These are phyloP conservation scores for Lignosus rhinocerotis DNA, from an alignment of 1,284 basidiomycete species.

Conservation along the genomic window DNA sequence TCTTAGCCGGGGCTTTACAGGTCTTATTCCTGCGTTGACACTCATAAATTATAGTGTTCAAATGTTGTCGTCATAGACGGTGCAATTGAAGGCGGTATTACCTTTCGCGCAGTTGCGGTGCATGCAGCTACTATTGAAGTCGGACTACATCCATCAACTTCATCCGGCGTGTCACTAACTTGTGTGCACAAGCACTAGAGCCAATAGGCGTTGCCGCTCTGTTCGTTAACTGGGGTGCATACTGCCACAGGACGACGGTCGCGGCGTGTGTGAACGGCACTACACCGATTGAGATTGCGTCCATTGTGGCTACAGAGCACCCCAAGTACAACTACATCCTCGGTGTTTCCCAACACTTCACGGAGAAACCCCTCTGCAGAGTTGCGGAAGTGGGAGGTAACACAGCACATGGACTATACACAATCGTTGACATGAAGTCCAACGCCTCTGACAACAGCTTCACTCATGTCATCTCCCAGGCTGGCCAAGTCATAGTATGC, in stretches of 20 bases:
- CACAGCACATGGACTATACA: conserved; percentile 38
- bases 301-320: conserved; percentile 33
- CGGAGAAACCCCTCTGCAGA: conserved; percentile 44
- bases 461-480: conserved; percentile 50
- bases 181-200: conserved; percentile 44
- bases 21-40: conserved; percentile 44
- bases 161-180: too few relatives aligned
- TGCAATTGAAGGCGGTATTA: conserved; percentile 25
- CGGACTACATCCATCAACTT: not conserved
- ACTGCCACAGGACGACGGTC: conserved; percentile 25
- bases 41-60: conserved; percentile 42
- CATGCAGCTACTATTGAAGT: conserved; percentile 37
- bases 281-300: conserved; percentile 26
- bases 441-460: conserved; percentile 17
- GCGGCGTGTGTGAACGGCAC: conserved; percentile 37
- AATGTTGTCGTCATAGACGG: conserved; percentile 53
- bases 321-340: conserved; percentile 49
- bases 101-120: conserved; percentile 32
- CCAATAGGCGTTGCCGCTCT: conserved; percentile 44
- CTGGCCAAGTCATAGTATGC: conserved; percentile 44
- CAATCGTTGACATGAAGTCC: conserved; percentile 31
- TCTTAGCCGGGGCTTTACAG: conserved; percentile 52
- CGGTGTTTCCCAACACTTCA: conserved; percentile 47
- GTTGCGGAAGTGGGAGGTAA: conserved; percentile 37
- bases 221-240: conserved; percentile 42